These are phyloP conservation scores for Ocimum tenuiflorum DNA, from an alignment of 257 asterid genomes.

Conservation along the genomic window DNA sequence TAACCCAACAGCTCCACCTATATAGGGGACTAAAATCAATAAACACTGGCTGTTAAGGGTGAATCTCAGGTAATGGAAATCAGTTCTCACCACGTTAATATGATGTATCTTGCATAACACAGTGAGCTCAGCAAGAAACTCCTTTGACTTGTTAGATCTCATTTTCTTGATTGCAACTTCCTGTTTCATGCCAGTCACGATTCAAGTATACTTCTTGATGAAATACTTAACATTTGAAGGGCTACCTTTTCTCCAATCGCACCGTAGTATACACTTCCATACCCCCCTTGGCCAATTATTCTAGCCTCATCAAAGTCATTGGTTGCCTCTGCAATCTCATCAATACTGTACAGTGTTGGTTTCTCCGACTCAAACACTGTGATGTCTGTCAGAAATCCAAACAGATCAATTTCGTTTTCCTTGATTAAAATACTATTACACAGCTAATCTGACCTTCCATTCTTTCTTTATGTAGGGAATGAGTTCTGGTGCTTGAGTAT, in stretches of 20 bases:
- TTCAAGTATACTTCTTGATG: background rate
- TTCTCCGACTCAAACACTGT: slow-evolving; percentile 64
- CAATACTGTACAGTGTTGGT: slow-evolving; percentile 49
- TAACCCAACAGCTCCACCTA: slow-evolving; percentile 86
- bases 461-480: slow-evolving; percentile 30
- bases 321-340: slow-evolving; percentile 72
- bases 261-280: slow-evolving; percentile 73
- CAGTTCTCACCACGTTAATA: slow-evolving; percentile 64
- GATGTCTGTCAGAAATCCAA: slow-evolving; percentile 29
- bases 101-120: slow-evolving; percentile 83
- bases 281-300: slow-evolving; percentile 75
- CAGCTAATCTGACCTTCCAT: slow-evolving; percentile 40
- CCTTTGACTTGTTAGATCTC: slow-evolving; percentile 81
- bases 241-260: slow-evolving; percentile 50
- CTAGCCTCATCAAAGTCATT: slow-evolving; percentile 52
- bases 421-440: background rate
- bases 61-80: slow-evolving; percentile 5
- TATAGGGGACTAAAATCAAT: background rate
- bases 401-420: background rate
- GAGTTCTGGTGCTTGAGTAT: slow-evolving; percentile 27
- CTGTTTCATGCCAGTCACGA: slow-evolving; percentile 28
- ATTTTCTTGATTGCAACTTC: slow-evolving; percentile 81
- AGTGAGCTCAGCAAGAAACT: slow-evolving; percentile 76
- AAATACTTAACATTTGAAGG: background rate
- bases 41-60: background rate